These are phyloP conservation scores for Penicillium fimorum DNA, from an alignment of 495 filamentous ascomycete species.

Conservation along the genomic window DNA sequence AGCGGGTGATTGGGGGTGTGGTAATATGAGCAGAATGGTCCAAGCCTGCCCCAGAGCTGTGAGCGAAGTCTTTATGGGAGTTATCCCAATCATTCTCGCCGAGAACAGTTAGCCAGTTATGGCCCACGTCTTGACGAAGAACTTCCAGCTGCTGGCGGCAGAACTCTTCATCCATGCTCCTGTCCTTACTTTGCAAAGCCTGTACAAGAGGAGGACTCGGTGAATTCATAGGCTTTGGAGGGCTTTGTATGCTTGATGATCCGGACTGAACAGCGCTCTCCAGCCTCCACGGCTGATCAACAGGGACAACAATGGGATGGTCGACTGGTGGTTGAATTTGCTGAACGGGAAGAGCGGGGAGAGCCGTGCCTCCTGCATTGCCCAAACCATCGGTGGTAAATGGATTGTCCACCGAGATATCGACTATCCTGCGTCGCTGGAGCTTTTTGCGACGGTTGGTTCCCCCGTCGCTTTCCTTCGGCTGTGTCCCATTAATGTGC, in stretches of 20 bases:
- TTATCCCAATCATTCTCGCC: constrained; percentile 70
- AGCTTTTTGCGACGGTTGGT: constrained; percentile 50
- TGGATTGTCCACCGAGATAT: constrained; percentile 68
- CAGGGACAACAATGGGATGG: constrained; percentile 28
- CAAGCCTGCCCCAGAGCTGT: constrained; percentile 35
- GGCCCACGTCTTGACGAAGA: constrained; percentile 77
- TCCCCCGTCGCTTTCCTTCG: constrained; percentile 34
- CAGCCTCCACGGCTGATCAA: constrained; percentile 37
- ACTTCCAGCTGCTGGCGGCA: constrained; percentile 85
- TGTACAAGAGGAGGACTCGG: constrained; percentile 21
- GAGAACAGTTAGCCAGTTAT: constrained; percentile 79
- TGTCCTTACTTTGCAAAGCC: constrained; percentile 42
- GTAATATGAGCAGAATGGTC: constrained; percentile 39
- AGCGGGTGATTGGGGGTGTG: constrained; percentile 36
- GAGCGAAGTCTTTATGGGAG: constrained; percentile 32
- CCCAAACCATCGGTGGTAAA: constrained; percentile 35
- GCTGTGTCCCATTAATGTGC: constrained; percentile 43
- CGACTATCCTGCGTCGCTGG: constrained; percentile 74
- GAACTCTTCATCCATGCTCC: constrained; percentile 70
- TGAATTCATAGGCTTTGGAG: constrained; percentile 19
- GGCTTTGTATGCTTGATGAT: constrained; percentile 29
- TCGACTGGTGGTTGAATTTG: constrained; percentile 34
- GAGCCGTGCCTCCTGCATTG: constrained; percentile 28
- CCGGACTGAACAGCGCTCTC: constrained; percentile 37
- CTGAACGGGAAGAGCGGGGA: constrained; percentile 33